Percentiles rank a stretch among this genome's conserved stretches.
These are phyloP conservation scores for Henckelia pumila DNA, from an alignment of 257 asterid genomes.

Conservation along the genomic window DNA sequence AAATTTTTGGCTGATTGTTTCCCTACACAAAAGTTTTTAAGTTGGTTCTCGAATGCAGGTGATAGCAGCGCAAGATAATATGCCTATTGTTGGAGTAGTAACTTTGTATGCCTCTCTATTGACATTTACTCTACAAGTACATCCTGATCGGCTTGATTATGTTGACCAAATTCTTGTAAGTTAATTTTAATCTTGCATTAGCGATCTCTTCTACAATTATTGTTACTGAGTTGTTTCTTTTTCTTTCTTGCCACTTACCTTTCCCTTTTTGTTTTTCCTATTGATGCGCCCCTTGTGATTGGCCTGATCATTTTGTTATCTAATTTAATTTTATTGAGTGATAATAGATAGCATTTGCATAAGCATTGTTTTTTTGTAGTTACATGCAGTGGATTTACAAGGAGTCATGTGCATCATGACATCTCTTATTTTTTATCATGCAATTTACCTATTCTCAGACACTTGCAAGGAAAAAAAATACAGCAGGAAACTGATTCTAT, in stretches of 20 bases:
- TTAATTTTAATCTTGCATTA: constrained; percentile 11
- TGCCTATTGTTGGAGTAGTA: constrained; percentile 83
- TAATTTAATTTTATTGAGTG: constrained; percentile 10
- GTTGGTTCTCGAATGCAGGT: constrained; percentile 60
- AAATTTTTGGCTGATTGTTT: not conserved
- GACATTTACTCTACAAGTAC: constrained; percentile 95
- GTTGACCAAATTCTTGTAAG: constrained; percentile 93
- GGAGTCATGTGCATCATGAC: constrained; percentile 8
- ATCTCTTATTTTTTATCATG: constrained; percentile 1
- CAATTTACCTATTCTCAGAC: not conserved
- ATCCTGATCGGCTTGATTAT: constrained; percentile 92
- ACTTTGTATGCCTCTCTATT: constrained; percentile 88
- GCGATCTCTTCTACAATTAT: constrained; percentile 10
- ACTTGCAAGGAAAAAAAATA: not conserved
- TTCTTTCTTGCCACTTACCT: not conserved
- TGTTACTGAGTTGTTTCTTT: not conserved
- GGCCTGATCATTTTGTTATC: constrained; percentile 2
- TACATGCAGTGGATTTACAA: constrained; percentile 2
- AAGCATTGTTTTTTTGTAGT: constrained; percentile 13
- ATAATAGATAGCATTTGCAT: constrained; percentile 5
- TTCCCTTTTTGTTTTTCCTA: not conserved
- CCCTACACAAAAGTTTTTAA: constrained; percentile 15
- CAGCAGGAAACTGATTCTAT: not conserved
- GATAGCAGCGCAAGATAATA: constrained; percentile 91
- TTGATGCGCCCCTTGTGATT: not conserved